These are phyloP conservation scores for Suillus bovinus DNA, from an alignment of 768 basidiomycete genomes.

Conservation along the genomic window DNA sequence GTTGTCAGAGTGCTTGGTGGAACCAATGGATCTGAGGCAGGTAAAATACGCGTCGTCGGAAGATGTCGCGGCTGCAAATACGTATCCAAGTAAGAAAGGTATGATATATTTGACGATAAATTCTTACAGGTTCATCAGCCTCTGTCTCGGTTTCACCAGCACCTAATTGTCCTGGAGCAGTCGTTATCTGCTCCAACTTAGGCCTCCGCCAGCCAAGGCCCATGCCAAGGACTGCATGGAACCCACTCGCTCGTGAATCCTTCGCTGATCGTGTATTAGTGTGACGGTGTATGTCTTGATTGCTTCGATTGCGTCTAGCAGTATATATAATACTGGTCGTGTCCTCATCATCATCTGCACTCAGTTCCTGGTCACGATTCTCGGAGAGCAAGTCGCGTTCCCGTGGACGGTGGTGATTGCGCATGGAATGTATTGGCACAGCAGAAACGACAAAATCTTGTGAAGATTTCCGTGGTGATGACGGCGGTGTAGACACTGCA, in stretches of 20 bases:
- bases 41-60: constrained; percentile 66
- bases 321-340: constrained; percentile 17
- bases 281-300: constrained; percentile 21
- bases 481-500: background rate
- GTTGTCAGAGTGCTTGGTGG: constrained; percentile 52
- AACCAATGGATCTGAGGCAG: constrained; percentile 48
- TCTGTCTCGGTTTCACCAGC: constrained; percentile 83
- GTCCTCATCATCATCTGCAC: constrained; percentile 8
- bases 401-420: constrained; percentile 8
- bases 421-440: background rate
- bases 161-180: constrained; percentile 55
- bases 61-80: constrained; percentile 55
- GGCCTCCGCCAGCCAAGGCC: constrained; percentile 34
- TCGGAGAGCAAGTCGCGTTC: constrained; percentile 9
- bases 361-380: constrained; percentile 1
- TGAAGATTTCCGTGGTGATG: constrained; percentile 3
- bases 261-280: constrained; percentile 7
- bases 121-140: constrained; percentile 69
- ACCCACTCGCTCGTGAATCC: constrained; percentile 19
- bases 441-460: background rate
- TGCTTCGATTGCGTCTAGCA: constrained; percentile 24
- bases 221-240: constrained; percentile 27
- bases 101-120: constrained; percentile 10
- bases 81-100: background rate
- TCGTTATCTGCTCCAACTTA: constrained; percentile 55